A percentile compares a stretch with the other conserved stretches of the same genome.
Evolutionary conservation across 2,329 filamentous ascomycete genomes (phyloP).

Genomic region (Epichloe amarillans): DNA sequence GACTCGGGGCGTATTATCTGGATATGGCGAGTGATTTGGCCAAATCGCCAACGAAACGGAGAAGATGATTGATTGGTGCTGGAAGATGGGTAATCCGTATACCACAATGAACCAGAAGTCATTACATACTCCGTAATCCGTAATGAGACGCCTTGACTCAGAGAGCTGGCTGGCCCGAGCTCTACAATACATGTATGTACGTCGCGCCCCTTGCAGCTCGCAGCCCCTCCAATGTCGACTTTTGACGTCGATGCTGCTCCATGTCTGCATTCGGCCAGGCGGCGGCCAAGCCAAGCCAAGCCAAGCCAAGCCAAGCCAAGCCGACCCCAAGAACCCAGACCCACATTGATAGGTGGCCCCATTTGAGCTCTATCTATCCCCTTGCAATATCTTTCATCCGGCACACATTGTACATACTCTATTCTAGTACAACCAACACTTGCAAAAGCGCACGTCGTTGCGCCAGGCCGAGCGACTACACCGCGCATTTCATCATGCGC

Average conservation of each 20-base stretch:
- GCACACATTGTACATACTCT: not conserved
- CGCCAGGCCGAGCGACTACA: not conserved
- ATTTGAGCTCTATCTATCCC: not conserved
- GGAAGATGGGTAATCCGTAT: not conserved
- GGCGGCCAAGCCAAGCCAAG: too few relatives aligned
- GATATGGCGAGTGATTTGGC: not conserved
- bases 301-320: too few relatives aligned
- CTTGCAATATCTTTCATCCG: not conserved
- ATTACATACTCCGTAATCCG: not conserved
- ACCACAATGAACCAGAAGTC: not conserved
- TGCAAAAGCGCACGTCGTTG: too few relatives aligned
- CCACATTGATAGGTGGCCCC: not conserved
- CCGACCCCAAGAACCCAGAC: too few relatives aligned
- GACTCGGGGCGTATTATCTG: not conserved
- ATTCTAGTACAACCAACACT: too few relatives aligned
- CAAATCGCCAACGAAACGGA: not conserved
- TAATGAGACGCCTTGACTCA: too few relatives aligned
- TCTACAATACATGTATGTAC: too few relatives aligned
- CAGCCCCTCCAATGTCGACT: too few relatives aligned
- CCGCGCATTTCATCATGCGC: constrained; percentile 12
- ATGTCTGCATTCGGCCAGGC: too few relatives aligned
- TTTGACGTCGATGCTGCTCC: too few relatives aligned
- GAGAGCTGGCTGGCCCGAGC: too few relatives aligned
- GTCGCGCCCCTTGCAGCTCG: too few relatives aligned
- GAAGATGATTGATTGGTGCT: not conserved